Evolutionary conservation across 768 basidiomycete genomes (phyloP).

Genomic region (Lentinula guzmanii): DNA sequence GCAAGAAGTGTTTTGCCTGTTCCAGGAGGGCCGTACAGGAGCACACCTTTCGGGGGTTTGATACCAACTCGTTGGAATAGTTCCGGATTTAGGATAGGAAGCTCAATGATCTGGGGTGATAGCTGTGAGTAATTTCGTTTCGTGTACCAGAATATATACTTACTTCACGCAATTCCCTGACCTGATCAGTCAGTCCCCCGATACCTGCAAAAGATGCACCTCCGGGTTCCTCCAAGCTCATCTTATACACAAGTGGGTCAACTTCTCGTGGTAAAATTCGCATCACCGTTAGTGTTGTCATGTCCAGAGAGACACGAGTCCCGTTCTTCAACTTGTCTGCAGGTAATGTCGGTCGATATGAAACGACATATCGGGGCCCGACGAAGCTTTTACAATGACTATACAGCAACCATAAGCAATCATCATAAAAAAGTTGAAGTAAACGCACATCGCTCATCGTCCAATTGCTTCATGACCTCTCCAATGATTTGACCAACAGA

Average conservation of each 20-base stretch:
- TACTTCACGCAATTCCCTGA: slow-evolving; percentile 92
- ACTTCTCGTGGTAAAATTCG: slow-evolving; percentile 96
- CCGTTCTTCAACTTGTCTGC: slow-evolving; percentile 87
- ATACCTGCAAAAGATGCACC: slow-evolving; percentile 95
- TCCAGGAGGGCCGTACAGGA: slow-evolving; percentile 94
- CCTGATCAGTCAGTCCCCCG: slow-evolving; percentile 93
- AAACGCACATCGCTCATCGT: slow-evolving; percentile 90
- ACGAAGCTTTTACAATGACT: slow-evolving; percentile 99
- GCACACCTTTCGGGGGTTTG: slow-evolving; percentile 92
- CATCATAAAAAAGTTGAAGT: not conserved
- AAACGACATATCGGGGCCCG: slow-evolving; percentile 97
- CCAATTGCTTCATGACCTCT: slow-evolving; percentile 97
- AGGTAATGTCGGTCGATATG: slow-evolving; percentile 91
- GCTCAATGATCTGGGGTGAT: slow-evolving; percentile 75
- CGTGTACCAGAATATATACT: slow-evolving; percentile 13
- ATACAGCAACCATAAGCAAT: not conserved
- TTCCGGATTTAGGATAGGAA: slow-evolving; percentile 91
- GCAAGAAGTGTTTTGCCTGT: slow-evolving; percentile 96
- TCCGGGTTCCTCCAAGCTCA: slow-evolving; percentile 97
- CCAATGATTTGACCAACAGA: slow-evolving; percentile 99
- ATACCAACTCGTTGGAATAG: slow-evolving; percentile 95
- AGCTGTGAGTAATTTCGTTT: not conserved
- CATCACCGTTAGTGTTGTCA: slow-evolving; percentile 99
- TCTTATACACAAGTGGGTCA: slow-evolving; percentile 98
- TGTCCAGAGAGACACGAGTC: slow-evolving; percentile 94